Base-by-base conservation (phyloP, 768 basidiomycete species). In the Naematelia aurantialba region DNA sequence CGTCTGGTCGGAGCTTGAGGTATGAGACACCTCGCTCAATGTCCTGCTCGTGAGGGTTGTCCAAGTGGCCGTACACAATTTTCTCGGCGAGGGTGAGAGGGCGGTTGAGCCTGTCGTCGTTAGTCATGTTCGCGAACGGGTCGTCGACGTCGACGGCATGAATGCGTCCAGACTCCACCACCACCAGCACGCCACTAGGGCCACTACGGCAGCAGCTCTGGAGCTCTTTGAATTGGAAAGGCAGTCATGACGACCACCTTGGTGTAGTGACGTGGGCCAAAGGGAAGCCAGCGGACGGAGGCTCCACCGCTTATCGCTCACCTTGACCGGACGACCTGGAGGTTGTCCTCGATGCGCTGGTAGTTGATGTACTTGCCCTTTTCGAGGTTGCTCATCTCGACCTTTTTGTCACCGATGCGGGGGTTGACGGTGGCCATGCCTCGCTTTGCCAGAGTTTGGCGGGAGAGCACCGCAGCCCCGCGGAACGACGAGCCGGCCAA, bases 1-100 rank as follows among this genome's bases (percentile, higher is more conserved):
- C 94, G 80, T 98, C 96, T 39, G 96, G 94, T 65, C 96, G 86
- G 46, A 99, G 87, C 81, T 91, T 97, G 79, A 99, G 86, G 81
- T 99, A 98, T 76, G 90, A 93, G 55, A 83, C 83, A 57, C 96
- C 96, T 52, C 94, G 88, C 59, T 84, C 84, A 74, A 99, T 73
- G 47, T 73, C 74, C 56, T 72, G 70, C 55, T 73, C 66, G 56
- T 87, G 86, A 55, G 94, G 86, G 79, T 97, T 89, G 79, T 97
- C 94, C 68, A 98, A 83, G 81, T 99, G 96, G 58, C 96, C 96
- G 78, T 99, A 99, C 42, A 97, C 82, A 73, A 96, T 88, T 85
- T 97, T 96, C 80, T 97, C 93, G 59, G 93, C 92, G 68, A 94
- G 79, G 14, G 93, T 96, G 78, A 96, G 80, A 45, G 92, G 92